phyloP scores from a whole-genome alignment of 306 rosid genomes.

The Rubus idaeus region DNA sequence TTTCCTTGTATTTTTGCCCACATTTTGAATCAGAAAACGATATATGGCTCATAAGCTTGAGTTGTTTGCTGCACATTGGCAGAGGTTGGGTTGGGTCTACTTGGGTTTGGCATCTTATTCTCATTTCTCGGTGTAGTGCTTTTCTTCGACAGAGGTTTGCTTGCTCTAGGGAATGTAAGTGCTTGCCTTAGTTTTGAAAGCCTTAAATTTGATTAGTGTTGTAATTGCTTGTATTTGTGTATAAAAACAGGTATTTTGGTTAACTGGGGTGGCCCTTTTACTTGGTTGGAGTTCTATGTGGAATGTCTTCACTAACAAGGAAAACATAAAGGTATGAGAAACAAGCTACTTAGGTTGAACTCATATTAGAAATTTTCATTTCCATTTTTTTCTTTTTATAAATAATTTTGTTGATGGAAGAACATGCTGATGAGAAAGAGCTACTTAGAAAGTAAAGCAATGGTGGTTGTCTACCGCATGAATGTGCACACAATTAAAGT shows the following conservation, averaged over 20 bases:
- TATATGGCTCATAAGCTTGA: slow-evolving; percentile 17
- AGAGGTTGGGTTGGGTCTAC: slow-evolving; percentile 86
- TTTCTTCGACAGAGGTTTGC: slow-evolving; percentile 88
- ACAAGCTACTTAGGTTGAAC: background rate
- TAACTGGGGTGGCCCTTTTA: slow-evolving; percentile 73
- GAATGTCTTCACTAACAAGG: slow-evolving; percentile 67
- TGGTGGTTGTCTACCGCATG: background rate
- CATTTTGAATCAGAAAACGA: slow-evolving; percentile 10
- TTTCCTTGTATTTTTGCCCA: background rate
- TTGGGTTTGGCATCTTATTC: slow-evolving; percentile 81
- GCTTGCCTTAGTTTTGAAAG: slow-evolving; percentile 21
- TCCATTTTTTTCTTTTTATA: background rate
- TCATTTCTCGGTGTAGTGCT: slow-evolving; percentile 76
- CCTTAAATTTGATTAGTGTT: background rate
- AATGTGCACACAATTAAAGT: background rate
- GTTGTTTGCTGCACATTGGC: slow-evolving; percentile 30
- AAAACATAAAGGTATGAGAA: slow-evolving; percentile 64
- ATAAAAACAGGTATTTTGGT: slow-evolving; percentile 69
- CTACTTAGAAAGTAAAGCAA: background rate
- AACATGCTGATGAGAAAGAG: background rate
- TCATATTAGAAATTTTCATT: background rate
- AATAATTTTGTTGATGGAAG: background rate
- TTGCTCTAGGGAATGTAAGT: slow-evolving; percentile 85
- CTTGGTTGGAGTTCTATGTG: slow-evolving; percentile 81
- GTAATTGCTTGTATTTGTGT: slow-evolving; percentile 12